Evolutionary conservation across 225 moss, liverwort and hornwort species (phyloP).

Genomic region (Rhytidiadelphus loreus): DNA sequence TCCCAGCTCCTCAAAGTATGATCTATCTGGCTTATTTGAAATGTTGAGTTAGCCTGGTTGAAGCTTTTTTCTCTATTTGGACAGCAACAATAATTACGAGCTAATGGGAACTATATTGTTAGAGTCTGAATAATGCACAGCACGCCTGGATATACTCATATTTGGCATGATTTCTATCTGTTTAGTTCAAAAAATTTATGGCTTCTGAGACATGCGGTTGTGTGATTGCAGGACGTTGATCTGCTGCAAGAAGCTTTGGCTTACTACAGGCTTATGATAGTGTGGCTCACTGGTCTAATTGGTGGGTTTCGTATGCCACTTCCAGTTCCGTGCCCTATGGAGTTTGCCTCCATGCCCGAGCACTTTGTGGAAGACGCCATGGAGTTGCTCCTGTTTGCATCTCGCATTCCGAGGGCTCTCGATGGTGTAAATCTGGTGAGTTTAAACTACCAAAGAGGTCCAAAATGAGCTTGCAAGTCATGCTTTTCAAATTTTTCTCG

Average conservation of each 20-base stretch:
- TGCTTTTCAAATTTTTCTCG: neutral
- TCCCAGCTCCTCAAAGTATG: conserved; percentile 75
- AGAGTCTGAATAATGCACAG: neutral
- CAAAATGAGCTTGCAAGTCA: neutral
- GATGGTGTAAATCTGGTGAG: conserved; percentile 86
- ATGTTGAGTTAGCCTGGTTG: neutral
- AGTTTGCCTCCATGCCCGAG: conserved; percentile 98
- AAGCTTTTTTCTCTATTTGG: neutral
- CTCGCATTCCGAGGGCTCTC: conserved; percentile 74
- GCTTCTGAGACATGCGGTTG: conserved; percentile 1
- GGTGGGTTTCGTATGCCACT: conserved; percentile 96
- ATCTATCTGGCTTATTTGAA: neutral
- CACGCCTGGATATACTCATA: neutral
- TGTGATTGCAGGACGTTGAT: conserved; percentile 61
- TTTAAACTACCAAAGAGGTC: neutral
- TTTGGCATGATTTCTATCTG: neutral
- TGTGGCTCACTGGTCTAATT: conserved; percentile 76
- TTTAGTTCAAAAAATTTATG: neutral
- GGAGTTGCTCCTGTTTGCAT: conserved; percentile 82
- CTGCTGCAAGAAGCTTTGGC: conserved; percentile 74
- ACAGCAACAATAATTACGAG: neutral
- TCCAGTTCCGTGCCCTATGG: conserved; percentile 84
- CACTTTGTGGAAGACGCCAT: conserved; percentile 93
- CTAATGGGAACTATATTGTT: neutral
- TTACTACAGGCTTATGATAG: conserved; percentile 87